Evolutionary conservation across 768 basidiomycete genomes (phyloP).

Genomic region (Kondoa subrosea): DNA sequence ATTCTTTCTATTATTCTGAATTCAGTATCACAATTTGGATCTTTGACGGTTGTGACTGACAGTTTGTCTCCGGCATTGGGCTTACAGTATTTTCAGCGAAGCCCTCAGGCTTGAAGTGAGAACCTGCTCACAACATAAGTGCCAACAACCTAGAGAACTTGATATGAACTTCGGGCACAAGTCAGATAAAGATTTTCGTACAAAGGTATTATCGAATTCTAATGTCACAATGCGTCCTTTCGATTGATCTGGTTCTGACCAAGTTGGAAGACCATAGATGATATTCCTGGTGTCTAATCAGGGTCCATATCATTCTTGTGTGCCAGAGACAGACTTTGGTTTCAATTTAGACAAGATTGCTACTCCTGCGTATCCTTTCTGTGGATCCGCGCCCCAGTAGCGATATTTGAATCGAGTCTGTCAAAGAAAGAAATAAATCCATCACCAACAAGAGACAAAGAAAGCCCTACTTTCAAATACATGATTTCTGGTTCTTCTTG

Average conservation of each 20-base stretch:
- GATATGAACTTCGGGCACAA: too few species aligned
- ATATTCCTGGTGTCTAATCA: neutral
- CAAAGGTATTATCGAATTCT: conserved; percentile 58
- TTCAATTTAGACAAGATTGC: conserved; percentile 63
- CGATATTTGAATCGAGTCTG: conserved; percentile 13
- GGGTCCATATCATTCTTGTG: neutral
- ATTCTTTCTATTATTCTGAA: conserved; percentile 38
- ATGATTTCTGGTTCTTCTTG: conserved; percentile 22
- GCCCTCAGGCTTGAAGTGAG: neutral
- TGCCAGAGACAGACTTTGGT: conserved; percentile 41
- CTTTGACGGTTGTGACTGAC: conserved; percentile 42
- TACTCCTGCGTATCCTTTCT: conserved; percentile 67
- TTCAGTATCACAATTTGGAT: neutral
- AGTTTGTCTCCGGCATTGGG: conserved; percentile 62
- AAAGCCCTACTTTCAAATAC: neutral
- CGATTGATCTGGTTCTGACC: conserved; percentile 37
- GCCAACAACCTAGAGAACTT: conserved; percentile 53
- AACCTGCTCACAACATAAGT: conserved; percentile 9
- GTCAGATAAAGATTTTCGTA: too few species aligned
- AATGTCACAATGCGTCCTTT: conserved; percentile 63
- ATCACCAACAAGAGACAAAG: neutral
- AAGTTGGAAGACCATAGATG: conserved; percentile 51
- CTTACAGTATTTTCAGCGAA: conserved; percentile 40
- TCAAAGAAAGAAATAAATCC: neutral
- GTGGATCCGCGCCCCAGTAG: conserved; percentile 32